phyloP scores from a whole-genome alignment of 192 early-diverging fungal genomes.

The Pilobolus umbonatus region DNA sequence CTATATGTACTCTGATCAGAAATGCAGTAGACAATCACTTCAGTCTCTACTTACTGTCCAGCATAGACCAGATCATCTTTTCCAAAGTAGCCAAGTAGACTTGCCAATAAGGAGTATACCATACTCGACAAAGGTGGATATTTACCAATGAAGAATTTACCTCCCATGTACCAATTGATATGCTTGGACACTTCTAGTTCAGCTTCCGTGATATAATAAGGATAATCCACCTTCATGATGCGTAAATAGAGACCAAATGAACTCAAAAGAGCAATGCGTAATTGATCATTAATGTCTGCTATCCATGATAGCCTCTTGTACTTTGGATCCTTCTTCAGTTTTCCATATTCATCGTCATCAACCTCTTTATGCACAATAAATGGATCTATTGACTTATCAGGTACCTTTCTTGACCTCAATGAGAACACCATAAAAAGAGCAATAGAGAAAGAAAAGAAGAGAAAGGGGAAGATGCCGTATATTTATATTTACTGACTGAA shows the following conservation, averaged over 20 bases:
- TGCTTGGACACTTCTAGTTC: constrained; percentile 16
- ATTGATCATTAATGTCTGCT: not conserved
- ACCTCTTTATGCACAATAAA: not conserved
- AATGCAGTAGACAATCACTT: not conserved
- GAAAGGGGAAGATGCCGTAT: not conserved
- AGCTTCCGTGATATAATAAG: not conserved
- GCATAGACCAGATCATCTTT: constrained; percentile 14
- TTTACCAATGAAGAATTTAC: constrained; percentile 27
- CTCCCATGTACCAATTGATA: constrained; percentile 25
- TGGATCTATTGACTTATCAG: not conserved
- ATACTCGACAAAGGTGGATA: constrained; percentile 23
- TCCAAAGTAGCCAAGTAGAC: constrained; percentile 21
- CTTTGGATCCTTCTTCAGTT: not conserved
- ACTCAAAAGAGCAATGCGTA: not conserved
- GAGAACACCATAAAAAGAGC: not conserved
- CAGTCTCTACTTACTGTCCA: constrained; percentile 26
- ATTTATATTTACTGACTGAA: too few relatives aligned
- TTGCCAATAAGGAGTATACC: constrained; percentile 9
- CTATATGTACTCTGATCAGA: not conserved
- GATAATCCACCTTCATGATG: constrained; percentile 4
- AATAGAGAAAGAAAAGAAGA: not conserved
- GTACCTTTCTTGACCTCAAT: not conserved
- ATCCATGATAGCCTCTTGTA: too few relatives aligned
- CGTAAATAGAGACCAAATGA: not conserved
- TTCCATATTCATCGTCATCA: not conserved